Conservation (phyloP, 148 eudicot species). For the Spergularia marina region DNA sequence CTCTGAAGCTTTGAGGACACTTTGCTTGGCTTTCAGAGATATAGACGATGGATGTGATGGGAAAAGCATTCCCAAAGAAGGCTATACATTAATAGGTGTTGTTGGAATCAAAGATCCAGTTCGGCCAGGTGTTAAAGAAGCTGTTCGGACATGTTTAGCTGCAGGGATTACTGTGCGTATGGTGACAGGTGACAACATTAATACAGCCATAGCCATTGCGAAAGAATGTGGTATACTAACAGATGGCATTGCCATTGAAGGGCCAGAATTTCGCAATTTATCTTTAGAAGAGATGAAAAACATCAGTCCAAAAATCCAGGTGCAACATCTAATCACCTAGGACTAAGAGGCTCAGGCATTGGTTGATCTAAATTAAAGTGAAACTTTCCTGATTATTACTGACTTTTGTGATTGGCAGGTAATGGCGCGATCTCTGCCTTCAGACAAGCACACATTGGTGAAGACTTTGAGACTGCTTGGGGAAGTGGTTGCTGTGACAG, state of each 20-base stretch:
- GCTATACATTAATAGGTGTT: constrained; percentile 73
- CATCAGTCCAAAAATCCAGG: constrained; percentile 74
- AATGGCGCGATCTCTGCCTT: constrained; percentile 51
- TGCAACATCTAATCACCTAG: constrained; percentile 8
- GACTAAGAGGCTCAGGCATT: too few relatives aligned
- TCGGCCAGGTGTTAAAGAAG: constrained; percentile 78
- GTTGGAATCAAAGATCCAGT: constrained; percentile 97
- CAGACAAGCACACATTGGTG: constrained; percentile 41
- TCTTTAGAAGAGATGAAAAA: constrained; percentile 52
- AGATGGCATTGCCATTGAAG: constrained; percentile 80
- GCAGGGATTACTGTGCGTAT: constrained; percentile 93
- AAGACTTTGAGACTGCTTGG: constrained; percentile 31
- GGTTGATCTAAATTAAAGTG: too few relatives aligned
- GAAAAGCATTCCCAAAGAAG: constrained; percentile 50
- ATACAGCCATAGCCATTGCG: constrained; percentile 95
- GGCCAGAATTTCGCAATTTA: constrained; percentile 63
- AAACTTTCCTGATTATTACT: background rate
- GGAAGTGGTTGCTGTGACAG: constrained; percentile 52
- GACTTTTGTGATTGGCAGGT: constrained; percentile 24
- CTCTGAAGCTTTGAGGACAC: constrained; percentile 77
- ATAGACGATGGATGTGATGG: constrained; percentile 34
- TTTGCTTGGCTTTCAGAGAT: constrained; percentile 80
- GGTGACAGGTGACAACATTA: constrained; percentile 97
- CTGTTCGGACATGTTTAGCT: constrained; percentile 79
- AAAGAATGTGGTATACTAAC: constrained; percentile 90